Evolutionary conservation across 345 rosid genomes (phyloP).

Genomic region (Adansonia digitata): DNA sequence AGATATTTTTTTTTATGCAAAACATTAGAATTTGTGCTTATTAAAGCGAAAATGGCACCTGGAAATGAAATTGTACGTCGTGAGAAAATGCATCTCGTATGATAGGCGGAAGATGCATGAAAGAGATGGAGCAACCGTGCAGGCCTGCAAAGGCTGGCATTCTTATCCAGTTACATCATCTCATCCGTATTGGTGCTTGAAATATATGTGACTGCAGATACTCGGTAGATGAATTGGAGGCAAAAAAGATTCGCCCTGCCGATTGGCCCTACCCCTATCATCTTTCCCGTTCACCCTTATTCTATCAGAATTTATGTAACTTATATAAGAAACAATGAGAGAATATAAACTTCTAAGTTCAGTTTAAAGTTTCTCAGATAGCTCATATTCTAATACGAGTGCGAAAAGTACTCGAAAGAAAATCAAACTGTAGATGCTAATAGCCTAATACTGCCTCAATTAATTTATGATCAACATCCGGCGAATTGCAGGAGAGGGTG

Average conservation of each 20-base stretch:
- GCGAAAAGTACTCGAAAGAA: not conserved
- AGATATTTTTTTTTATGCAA: not conserved
- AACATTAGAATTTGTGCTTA: not conserved
- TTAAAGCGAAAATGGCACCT: not conserved
- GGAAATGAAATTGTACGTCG: not conserved
- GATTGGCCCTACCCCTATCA: not conserved
- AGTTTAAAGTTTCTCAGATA: not conserved
- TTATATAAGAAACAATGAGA: too few relatives aligned
- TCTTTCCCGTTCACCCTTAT: too few relatives aligned
- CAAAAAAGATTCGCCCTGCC: not conserved
- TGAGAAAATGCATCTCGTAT: not conserved
- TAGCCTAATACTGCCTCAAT: not conserved
- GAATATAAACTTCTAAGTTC: not conserved
- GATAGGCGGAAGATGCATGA: not conserved
- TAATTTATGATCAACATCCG: not conserved
- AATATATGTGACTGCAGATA: not conserved
- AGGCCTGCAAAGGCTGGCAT: not conserved
- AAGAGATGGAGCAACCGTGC: not conserved
- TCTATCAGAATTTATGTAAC: not conserved
- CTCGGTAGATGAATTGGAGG: not conserved
- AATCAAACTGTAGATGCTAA: not conserved
- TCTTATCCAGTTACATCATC: not conserved
- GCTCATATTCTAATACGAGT: too few relatives aligned
- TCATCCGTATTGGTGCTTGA: not conserved
- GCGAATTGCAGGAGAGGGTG: too few relatives aligned